Evolutionary conservation across 2,329 filamentous ascomycete genomes (phyloP), one percentile per base, ranked within the genome.

Genomic region (Mycocentrospora acerina): DNA sequence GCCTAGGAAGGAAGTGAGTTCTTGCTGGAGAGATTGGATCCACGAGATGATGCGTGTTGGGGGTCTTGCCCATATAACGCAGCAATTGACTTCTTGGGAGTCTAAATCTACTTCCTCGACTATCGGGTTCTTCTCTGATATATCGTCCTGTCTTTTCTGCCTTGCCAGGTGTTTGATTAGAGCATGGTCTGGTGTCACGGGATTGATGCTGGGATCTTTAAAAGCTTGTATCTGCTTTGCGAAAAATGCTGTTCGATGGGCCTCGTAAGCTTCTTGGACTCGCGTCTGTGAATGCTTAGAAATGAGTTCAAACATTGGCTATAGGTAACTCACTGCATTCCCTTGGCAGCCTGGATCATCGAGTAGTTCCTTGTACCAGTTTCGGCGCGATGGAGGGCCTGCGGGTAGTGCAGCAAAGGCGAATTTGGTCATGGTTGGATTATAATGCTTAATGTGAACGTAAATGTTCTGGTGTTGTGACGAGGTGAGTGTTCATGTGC

Each of bases 281-380:
- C 24, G 16, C 24, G 28, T 32, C 30, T 35, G 13, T 28, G 17
- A 8, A 5, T 12, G n/a, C n/a, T n/a, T 19, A 7, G 27, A 24
- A 38, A 17, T 16, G 7, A 9, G 10, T 8, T 22, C 10, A 12
- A 15, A 1, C 16, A 5, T 14, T 4, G 7, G n/a, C 4, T 14
- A 11, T n/a, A 13, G 8, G 17, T 30, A 2, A 39, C 40, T 30
- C 13, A 50, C 40, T 14, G 43, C 15, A 17, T 42, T 25, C 18
- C 39, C 37, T 7, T 22, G 11, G 18, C 48, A 48, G 9, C 35
- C 14, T 9, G 42, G 34, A 25, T 51, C 32, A 22, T 48, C 34
- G 2, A 48, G 41, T 11, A 51, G 29, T 32, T 45, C 48, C 24
- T 42, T 16, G 14, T 48, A 46, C 44, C 42, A 48, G 16, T 48